Evolutionary conservation across 1,284 basidiomycete genomes (phyloP), one percentile per base, ranked within the genome.

Genomic region (Spongispora temasekensis): DNA sequence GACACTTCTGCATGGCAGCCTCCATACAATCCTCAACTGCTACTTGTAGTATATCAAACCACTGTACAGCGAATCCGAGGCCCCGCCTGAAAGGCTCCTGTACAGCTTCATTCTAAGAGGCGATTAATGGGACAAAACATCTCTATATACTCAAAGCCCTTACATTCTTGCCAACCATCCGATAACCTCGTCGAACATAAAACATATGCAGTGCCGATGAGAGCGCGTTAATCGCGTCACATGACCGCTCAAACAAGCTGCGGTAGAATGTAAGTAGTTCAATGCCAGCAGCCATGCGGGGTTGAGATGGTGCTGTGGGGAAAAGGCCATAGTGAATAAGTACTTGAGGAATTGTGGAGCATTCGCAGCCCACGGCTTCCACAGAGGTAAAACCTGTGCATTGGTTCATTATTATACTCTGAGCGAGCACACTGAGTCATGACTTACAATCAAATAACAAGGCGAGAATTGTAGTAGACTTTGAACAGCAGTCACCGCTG

Each of bases 381-480:
- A 8, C 6, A 1, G 51, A 30, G 4, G 12, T 23, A 13, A 57
- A 60, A 21, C 53, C 55, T 60, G 31, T 4, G 25, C 2, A 17
- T 2, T n/a, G n/a, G 7, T 5, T 44, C 23, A 30, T 32, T 21
- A 23, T n/a, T n/a, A n/a, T n/a, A n/a, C n/a, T n/a, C n/a, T n/a
- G n/a, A n/a, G n/a, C n/a, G 23, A 37, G 13, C 15, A 23, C 17
- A 48, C 4, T 17, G 17, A n/a, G 28, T 9, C 1, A 21, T 3
- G 6, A 55, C 52, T 23, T 48, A 58, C 32, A 9, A 12, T 58
- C 37, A 46, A 48, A 53, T n/a, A n/a, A 55, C 55, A 12, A 58
- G 40, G 19, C 57, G 54, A 13, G 46, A 54, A 46, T 21, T 27
- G 32, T 8, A 30, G 34, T 10, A 1, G 25, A 15, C 31, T 57